Evolutionary conservation across 495 filamentous ascomycete species (phyloP).

Genomic region (Neurospora tetrasperma): DNA sequence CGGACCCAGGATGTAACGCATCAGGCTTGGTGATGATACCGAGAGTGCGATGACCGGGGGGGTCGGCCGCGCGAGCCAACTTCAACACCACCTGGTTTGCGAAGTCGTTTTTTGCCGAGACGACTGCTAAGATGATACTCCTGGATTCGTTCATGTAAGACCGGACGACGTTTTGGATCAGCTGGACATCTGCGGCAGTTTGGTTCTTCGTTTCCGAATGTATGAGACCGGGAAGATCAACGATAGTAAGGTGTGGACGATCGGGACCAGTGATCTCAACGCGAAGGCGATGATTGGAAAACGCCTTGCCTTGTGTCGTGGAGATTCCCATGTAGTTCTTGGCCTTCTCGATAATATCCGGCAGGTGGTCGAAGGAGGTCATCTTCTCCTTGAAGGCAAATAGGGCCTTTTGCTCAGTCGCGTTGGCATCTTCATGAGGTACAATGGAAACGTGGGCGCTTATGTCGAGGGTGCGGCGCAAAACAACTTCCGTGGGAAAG

Average conservation of each 20-base stretch:
- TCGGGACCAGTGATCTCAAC: constrained; percentile 56
- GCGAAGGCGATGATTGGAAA: constrained; percentile 56
- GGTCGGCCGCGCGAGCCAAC: constrained; percentile 64
- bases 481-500: constrained; percentile 54
- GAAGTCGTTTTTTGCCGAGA: constrained; percentile 55
- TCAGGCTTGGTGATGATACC: constrained; percentile 86
- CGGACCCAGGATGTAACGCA: constrained; percentile 36
- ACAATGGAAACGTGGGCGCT: constrained; percentile 37
- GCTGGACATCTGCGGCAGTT: constrained; percentile 33
- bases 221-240: constrained; percentile 60
- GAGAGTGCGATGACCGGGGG: constrained; percentile 63
- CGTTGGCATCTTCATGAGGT: constrained; percentile 12
- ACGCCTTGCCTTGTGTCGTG: constrained; percentile 28
- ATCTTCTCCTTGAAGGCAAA: constrained; percentile 20
- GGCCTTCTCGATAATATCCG: constrained; percentile 37
- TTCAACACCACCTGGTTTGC: constrained; percentile 56
- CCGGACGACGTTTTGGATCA: constrained; percentile 44
- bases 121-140: constrained; percentile 55
- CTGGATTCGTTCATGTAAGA: constrained; percentile 50
- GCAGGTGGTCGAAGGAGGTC: constrained; percentile 24
- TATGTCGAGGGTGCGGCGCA: constrained; percentile 30
- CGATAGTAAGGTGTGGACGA: constrained; percentile 54
- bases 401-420: neutral
- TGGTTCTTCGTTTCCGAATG: constrained; percentile 42
- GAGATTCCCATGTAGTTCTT: constrained; percentile 43